Conservation (phyloP, 352 stramenopile genomes). For the Plasmopara muralis region DNA sequence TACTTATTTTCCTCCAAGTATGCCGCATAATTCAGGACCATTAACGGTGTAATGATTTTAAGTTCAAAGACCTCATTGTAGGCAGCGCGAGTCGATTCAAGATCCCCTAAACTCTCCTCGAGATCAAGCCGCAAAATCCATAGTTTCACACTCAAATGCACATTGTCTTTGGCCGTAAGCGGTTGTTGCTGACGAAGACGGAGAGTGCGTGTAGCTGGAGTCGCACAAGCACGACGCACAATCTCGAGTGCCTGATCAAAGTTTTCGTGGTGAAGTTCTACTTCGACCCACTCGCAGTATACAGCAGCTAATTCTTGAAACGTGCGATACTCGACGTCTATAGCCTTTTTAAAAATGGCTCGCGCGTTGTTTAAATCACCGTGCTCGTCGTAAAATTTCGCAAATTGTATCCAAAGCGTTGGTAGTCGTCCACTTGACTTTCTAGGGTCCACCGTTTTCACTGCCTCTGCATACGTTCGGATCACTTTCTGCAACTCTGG, state of each 20-base stretch:
- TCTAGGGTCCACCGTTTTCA: conserved; percentile 88
- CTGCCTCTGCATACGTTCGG: conserved; percentile 84
- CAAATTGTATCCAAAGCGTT: conserved; percentile 92
- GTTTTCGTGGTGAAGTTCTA: conserved; percentile 93
- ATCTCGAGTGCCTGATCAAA: conserved; percentile 92
- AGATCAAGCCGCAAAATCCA: conserved; percentile 98
- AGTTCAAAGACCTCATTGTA: conserved; percentile 95
- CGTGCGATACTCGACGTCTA: conserved; percentile 64
- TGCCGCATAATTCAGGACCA: conserved; percentile 95
- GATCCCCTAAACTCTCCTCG: conserved; percentile 96
- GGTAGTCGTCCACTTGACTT: conserved; percentile 84
- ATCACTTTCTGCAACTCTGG: conserved; percentile 56
- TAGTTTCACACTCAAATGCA: conserved; percentile 90
- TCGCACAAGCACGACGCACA: conserved; percentile 73
- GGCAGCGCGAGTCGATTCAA: conserved; percentile 90
- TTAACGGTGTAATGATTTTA: conserved; percentile 94
- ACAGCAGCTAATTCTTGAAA: conserved; percentile 92
- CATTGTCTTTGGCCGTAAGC: conserved; percentile 56
- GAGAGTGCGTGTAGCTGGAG: conserved; percentile 39
- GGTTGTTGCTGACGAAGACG: conserved; percentile 48
- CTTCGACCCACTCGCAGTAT: conserved; percentile 92
- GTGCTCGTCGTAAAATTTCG: conserved; percentile 93
- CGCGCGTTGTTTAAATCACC: conserved; percentile 89
- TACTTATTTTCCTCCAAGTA: conserved; percentile 97
- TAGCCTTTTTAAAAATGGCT: conserved; percentile 89